A percentile compares a stretch with the other conserved stretches of the same genome.
phyloP scores from a whole-genome alignment of 2,329 filamentous ascomycete species.

The Dichotomopilus funicola region DNA sequence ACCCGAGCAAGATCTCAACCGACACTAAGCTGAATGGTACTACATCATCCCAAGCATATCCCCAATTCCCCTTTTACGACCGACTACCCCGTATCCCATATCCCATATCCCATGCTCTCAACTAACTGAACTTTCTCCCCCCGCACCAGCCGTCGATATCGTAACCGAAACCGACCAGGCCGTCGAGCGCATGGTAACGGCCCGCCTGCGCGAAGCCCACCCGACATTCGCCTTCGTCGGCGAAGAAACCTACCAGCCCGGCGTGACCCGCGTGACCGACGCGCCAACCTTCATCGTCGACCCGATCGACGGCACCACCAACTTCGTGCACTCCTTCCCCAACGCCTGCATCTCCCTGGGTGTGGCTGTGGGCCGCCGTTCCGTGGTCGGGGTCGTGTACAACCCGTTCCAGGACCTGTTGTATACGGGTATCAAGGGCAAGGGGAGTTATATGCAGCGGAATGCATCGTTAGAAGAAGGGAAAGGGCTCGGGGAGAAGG shows the following conservation, averaged over 20 bases:
- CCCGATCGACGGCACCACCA: conserved; percentile 76
- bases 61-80: neutral
- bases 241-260: conserved; percentile 69
- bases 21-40: conserved; percentile 61
- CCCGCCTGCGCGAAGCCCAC: conserved; percentile 45
- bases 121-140: neutral
- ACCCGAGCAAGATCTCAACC: conserved; percentile 49
- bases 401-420: conserved; percentile 68
- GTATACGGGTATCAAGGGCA: conserved; percentile 61
- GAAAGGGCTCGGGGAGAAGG: conserved; percentile 11
- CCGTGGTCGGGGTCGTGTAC: conserved; percentile 69
- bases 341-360: conserved; percentile 72
- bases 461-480: conserved; percentile 33
- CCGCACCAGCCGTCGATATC: conserved; percentile 53
- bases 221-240: conserved; percentile 60
- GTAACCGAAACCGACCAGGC: conserved; percentile 63
- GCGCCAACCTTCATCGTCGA: conserved; percentile 74
- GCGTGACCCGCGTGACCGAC: conserved; percentile 51
- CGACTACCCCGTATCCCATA: neutral
- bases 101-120: neutral
- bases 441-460: conserved; percentile 56
- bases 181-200: conserved; percentile 56
- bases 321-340: conserved; percentile 72
- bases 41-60: conserved; percentile 13
- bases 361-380: conserved; percentile 54